Evolutionary conservation across 2,329 filamentous ascomycete species (phyloP).

Genomic region (Nemania abortiva): DNA sequence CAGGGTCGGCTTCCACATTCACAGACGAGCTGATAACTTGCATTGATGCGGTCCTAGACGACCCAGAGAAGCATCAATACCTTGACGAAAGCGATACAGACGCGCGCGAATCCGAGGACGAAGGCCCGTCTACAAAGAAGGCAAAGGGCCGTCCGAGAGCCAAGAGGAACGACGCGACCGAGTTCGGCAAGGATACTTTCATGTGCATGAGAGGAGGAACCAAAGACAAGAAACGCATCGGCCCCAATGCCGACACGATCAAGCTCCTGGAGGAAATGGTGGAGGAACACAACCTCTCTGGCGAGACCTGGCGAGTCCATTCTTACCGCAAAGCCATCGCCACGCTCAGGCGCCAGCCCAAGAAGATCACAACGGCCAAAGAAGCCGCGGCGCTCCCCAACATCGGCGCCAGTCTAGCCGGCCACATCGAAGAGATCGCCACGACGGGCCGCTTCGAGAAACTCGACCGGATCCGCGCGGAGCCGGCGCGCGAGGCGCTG

Average conservation of each 20-base stretch:
- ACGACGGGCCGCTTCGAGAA: slow-evolving; percentile 77
- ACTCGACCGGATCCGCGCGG: slow-evolving; percentile 76
- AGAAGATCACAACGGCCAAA: slow-evolving; percentile 74
- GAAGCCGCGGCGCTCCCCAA: slow-evolving; percentile 76
- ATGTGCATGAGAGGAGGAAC: slow-evolving; percentile 67
- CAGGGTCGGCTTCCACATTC: background rate
- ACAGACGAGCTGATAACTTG: slow-evolving; percentile 34
- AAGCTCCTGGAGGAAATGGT: slow-evolving; percentile 82
- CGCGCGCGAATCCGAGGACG: slow-evolving; percentile 13
- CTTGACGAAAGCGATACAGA: slow-evolving; percentile 24
- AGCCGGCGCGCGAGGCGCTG: slow-evolving; percentile 74
- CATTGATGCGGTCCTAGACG: slow-evolving; percentile 35
- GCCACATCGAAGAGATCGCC: slow-evolving; percentile 91
- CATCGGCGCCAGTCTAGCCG: slow-evolving; percentile 79
- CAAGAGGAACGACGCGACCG: background rate
- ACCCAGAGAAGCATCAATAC: slow-evolving; percentile 35
- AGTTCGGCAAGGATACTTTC: slow-evolving; percentile 61
- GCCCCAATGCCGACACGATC: slow-evolving; percentile 82
- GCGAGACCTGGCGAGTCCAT: slow-evolving; percentile 80
- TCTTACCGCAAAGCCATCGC: slow-evolving; percentile 83
- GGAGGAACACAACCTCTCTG: slow-evolving; percentile 78
- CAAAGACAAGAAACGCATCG: slow-evolving; percentile 58
- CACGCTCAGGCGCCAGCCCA: slow-evolving; percentile 74
- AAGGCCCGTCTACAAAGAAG: slow-evolving; percentile 24
- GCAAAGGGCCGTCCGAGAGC: background rate